These are phyloP conservation scores for Monilinia aucupariae DNA, from an alignment of 2,329 filamentous ascomycete genomes.

Conservation along the genomic window DNA sequence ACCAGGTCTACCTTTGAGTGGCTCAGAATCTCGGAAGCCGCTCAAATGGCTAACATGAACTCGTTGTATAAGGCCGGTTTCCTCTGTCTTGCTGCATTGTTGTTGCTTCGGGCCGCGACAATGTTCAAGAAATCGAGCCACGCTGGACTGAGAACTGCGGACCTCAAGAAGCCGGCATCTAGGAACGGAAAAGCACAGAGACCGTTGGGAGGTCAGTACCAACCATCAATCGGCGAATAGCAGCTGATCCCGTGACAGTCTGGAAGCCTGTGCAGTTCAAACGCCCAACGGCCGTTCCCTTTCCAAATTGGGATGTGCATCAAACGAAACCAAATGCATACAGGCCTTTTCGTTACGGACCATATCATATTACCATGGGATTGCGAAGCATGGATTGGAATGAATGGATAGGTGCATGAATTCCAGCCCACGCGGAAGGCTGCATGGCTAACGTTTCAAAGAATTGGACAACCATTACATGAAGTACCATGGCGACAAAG, in stretches of 20 bases:
- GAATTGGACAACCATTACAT: conserved; percentile 77
- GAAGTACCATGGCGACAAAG: conserved; percentile 67
- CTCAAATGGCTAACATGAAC: conserved; percentile 23
- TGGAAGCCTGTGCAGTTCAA: conserved; percentile 34
- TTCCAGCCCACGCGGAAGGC: not conserved
- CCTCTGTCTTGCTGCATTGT: conserved; percentile 23
- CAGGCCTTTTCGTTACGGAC: conserved; percentile 34
- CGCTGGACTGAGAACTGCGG: conserved; percentile 28
- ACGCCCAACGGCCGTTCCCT: conserved; percentile 31
- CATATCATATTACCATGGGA: conserved; percentile 36
- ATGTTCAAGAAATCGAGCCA: conserved; percentile 25
- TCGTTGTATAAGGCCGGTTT: conserved; percentile 22
- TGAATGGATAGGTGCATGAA: conserved; percentile 34
- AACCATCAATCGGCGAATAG: not conserved
- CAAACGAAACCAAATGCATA: conserved; percentile 34
- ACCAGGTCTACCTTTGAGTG: conserved; percentile 16
- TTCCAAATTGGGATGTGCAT: conserved; percentile 32
- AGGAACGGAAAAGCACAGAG: conserved; percentile 27
- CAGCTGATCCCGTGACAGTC: conserved; percentile 26
- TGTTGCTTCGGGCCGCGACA: conserved; percentile 23
- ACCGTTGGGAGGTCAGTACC: conserved; percentile 29
- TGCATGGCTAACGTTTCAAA: conserved; percentile 28
- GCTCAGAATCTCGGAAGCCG: conserved; percentile 11
- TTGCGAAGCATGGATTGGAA: conserved; percentile 36
- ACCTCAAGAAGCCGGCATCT: conserved; percentile 31